Base-by-base conservation (phyloP, 2,329 filamentous ascomycete genomes). In the Pseudogymnoascus sp. region DNA sequence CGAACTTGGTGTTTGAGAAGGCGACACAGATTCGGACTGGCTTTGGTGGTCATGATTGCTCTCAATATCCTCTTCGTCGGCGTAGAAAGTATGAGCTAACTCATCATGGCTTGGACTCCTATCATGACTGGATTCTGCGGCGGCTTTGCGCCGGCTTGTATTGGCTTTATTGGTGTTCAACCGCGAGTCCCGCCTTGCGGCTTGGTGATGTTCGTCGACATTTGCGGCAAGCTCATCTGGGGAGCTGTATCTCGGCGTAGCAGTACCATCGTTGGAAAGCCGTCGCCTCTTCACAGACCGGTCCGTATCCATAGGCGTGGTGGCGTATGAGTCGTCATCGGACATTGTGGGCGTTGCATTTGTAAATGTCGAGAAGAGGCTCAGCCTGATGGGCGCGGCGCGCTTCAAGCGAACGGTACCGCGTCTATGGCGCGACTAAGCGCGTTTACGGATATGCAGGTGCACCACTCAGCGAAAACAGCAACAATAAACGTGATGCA, bases 201-300 rank as follows among this genome's bases (percentile, higher is more conserved):
- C 68, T 59, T 68, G 68, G 61, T 75, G 65, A 68, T 73, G 34
- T 72, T 74, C 65, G 76, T 72, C 59, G 16, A 6, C n/a, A 31
- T 38, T 42, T 40, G 18, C 66, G 21, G 40, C 66, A 34, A 68
- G 62, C 62, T 81, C 79, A 65, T 83, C 80, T 6, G 82, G 77
- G 36, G 77, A 79, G 64, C 75, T 76, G 69, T 79, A 78, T 37
- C 73, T 73, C 8, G 76, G 75, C 7, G 75, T 76, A 60, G 72
- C 73, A 60, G 72, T 70, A 67, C 75, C 77, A 62, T 77, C 78
- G 60, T 77, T 75, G 59, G 72, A 72, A 36, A 69, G 63, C 25
- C 71, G 66, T n/a, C 71, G 65, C 49, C 71, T 62, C 62, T 72
- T 73, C 6, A 56, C 25, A 21, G 49, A 56, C 4, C 49, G 25